phyloP scores from a whole-genome alignment of 352 stramenopile genomes.

The Phytopythium chamaehyphon region DNA sequence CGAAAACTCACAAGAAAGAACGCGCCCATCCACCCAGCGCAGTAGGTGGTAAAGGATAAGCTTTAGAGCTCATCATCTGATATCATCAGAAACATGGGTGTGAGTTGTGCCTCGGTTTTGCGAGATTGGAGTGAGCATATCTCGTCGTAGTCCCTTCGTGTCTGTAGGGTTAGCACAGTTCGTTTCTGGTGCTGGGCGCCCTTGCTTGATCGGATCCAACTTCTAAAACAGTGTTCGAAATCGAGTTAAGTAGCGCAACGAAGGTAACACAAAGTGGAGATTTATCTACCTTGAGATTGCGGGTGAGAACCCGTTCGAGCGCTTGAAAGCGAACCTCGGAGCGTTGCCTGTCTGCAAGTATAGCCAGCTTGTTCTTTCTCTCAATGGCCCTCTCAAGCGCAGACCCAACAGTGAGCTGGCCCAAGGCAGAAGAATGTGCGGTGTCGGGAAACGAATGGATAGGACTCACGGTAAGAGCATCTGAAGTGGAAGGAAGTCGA shows the following conservation, averaged over 20 bases:
- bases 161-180: neutral
- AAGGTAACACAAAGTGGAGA: too few species aligned
- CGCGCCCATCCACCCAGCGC: conserved; percentile 36
- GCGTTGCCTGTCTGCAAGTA: conserved; percentile 40
- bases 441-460: neutral
- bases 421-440: conserved; percentile 1
- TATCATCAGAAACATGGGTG: neutral
- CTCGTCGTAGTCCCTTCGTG: neutral
- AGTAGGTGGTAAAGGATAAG: conserved; percentile 9
- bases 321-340: conserved; percentile 58
- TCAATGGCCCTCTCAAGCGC: conserved; percentile 20
- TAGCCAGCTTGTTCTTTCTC: conserved; percentile 50
- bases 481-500: neutral
- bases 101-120: neutral
- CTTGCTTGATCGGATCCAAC: neutral
- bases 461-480: neutral
- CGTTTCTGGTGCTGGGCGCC: neutral
- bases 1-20: conserved; percentile 33
- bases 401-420: conserved; percentile 5
- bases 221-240: conserved; percentile 1
- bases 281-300: conserved; percentile 48
- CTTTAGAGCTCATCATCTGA: neutral
- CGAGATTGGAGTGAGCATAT: conserved; percentile 2
- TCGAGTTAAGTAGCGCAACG: too few species aligned
- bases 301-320: conserved; percentile 48